phyloP scores from a whole-genome alignment of 768 basidiomycete genomes.

The Mycena amicta region DNA sequence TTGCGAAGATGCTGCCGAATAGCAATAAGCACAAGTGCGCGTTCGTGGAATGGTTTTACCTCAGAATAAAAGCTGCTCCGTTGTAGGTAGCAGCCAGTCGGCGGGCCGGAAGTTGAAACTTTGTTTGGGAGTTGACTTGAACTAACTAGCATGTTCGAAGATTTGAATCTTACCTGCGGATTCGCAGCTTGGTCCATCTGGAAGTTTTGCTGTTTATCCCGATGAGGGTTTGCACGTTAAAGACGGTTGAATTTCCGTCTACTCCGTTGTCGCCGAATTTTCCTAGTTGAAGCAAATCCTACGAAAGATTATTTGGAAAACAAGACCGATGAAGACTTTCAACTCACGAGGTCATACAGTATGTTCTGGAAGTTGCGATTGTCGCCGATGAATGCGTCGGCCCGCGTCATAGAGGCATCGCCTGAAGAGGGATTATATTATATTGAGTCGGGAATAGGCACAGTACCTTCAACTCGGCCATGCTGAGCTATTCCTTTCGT shows the following conservation, averaged over 20 bases:
- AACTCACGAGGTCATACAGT: slow-evolving; percentile 12
- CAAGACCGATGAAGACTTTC: not conserved
- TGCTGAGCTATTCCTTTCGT: slow-evolving; percentile 11
- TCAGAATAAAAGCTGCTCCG: slow-evolving; percentile 4
- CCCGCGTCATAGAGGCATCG: not conserved
- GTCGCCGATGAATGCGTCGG: not conserved
- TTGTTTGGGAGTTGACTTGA: no score
- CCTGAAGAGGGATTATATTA: not conserved
- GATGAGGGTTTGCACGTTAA: slow-evolving; percentile 13
- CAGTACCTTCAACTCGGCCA: slow-evolving; percentile 12
- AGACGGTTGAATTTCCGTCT: slow-evolving; percentile 15
- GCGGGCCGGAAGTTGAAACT: slow-evolving; percentile 3
- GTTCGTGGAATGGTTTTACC: no score
- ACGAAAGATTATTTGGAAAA: not conserved
- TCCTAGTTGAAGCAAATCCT: slow-evolving; percentile 6
- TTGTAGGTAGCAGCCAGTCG: slow-evolving; percentile 3
- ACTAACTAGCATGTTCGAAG: no score
- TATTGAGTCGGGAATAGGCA: not conserved
- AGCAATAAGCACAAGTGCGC: no score
- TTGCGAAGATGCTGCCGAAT: slow-evolving; percentile 1
- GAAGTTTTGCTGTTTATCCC: slow-evolving; percentile 16
- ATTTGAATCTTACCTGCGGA: slow-evolving; percentile 10
- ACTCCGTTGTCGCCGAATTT: slow-evolving; percentile 15
- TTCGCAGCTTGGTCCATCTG: slow-evolving; percentile 15
- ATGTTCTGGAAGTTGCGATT: slow-evolving; percentile 1